A percentile compares a stretch with the other conserved stretches of the same genome.
Conservation (phyloP, 768 basidiomycete genomes). For the Symmetrospora coprosmae region DNA sequence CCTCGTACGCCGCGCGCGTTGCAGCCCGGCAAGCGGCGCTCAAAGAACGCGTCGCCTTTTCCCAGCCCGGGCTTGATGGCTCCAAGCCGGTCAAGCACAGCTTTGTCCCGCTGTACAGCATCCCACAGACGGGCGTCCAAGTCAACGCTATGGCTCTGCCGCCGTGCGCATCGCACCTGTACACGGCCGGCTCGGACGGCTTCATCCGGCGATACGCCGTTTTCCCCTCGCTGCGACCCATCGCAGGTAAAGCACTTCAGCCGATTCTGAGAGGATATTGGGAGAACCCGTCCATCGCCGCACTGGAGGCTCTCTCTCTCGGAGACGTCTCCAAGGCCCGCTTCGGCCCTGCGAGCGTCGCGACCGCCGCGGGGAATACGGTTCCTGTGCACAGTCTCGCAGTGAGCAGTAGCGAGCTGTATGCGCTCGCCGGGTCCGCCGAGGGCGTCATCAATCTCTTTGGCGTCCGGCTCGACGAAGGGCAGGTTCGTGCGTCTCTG, state of each 20-base stretch:
- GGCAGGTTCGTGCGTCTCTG: constrained; percentile 44
- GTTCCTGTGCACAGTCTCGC: constrained; percentile 72
- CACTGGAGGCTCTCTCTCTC: constrained; percentile 1
- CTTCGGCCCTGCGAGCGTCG: constrained; percentile 24
- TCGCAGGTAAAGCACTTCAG: not conserved
- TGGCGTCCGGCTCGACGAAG: constrained; percentile 83
- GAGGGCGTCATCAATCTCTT: constrained; percentile 86
- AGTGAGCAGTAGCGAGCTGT: constrained; percentile 84
- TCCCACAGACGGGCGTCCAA: constrained; percentile 9
- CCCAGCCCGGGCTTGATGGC: too few species aligned
- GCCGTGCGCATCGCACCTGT: constrained; percentile 28
- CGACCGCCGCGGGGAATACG: constrained; percentile 4
- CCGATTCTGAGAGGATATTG: constrained; percentile 29
- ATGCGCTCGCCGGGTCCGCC: constrained; percentile 74
- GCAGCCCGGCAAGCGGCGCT: too few species aligned
- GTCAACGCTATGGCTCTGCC: constrained; percentile 26
- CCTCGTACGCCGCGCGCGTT: too few species aligned
- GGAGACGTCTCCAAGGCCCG: not conserved
- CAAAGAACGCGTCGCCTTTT: too few species aligned
- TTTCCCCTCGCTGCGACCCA: constrained; percentile 22
- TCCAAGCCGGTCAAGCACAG: too few species aligned
- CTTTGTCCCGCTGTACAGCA: constrained; percentile 5
- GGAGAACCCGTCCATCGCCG: constrained; percentile 30
- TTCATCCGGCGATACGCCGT: constrained; percentile 30
- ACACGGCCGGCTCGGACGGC: constrained; percentile 31